Conservation (phyloP, 768 basidiomycete species). For the Mrakia hoshinonis region DNA sequence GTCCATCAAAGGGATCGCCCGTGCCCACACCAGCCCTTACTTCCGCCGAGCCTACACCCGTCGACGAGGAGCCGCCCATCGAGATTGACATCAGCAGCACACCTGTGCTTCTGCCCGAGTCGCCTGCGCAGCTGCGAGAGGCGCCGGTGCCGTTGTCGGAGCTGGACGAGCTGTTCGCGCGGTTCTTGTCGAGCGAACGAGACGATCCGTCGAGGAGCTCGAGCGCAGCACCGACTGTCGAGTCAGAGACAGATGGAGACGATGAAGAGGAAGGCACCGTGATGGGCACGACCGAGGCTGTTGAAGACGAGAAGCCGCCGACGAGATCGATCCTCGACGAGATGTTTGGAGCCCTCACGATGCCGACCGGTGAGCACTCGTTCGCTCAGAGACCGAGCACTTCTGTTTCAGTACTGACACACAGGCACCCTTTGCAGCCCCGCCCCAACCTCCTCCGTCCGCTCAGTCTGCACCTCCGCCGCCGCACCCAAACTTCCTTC, state of each 20-base stretch:
- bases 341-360: conserved; percentile 4
- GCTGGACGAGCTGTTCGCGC: conserved; percentile 25
- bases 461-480: not conserved
- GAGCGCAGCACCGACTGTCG: not conserved
- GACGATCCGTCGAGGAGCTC: conserved; percentile 4
- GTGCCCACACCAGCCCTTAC: not conserved
- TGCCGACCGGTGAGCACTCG: not conserved
- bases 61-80: not conserved
- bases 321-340: conserved; percentile 7
- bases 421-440: not conserved
- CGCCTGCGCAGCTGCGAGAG: conserved; percentile 1
- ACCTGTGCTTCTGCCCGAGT: not conserved
- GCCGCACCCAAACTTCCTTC: not conserved
- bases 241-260: not conserved
- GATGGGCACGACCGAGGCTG: not conserved
- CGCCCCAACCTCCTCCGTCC: not conserved
- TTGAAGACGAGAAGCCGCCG: not conserved
- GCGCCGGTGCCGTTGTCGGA: conserved; percentile 14
- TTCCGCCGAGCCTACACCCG: conserved; percentile 12
- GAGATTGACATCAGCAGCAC: conserved; percentile 7
- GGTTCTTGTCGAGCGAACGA: conserved; percentile 9
- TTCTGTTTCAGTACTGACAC: not conserved
- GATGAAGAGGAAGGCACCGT: conserved; percentile 3
- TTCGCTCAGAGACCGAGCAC: not conserved
- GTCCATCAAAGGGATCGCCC: conserved; percentile 1